Base-by-base conservation (phyloP, 352 stramenopile genomes). In the Globisporangium acanthophoron region DNA sequence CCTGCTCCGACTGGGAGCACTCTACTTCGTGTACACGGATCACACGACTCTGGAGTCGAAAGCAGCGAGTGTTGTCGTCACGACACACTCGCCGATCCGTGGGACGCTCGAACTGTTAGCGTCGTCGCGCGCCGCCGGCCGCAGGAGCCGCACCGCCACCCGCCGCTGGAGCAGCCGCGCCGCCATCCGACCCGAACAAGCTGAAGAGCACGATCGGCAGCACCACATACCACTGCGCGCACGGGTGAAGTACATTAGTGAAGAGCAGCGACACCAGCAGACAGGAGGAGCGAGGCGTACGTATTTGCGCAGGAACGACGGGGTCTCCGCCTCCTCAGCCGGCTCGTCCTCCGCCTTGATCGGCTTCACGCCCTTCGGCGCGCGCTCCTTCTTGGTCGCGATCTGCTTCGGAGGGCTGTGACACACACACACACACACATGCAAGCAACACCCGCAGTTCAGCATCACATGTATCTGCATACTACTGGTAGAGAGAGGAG, bases 251-350 rank as follows among this genome's bases (percentile, higher is more conserved):
- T 5, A 11, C 12, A 5, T 50, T 50, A 67, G 49, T 29, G 21
- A 63, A 27, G 56, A 53, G 16, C 31, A 52, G 59, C 6, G 24
- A 49, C 13, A 60, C 8, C 33, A 37, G 33, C 33, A 47, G 35
- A 21, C 54, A 52, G 4, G 12, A 20, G 15, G 7, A 39, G 16
- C 11, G 20, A 87, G 80, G 56, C 41, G 41, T 83, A 94, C 84
- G 61, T 94, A 94, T 86, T 80, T 81, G 60, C 84, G 81, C 57
- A 94, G 63, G 70, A 94, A 87, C 40, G 80, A 91, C 68, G 87
- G 84, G 54, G 59, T 85, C 52, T 92, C 78, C 16, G 44, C 50
- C 50, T 90, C 80, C 45, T 81, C 69, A 0, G 68, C 46, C 20
- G 78, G 70, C 16, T 88, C 79, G 51, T 90, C 81, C 45, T 88